Evolutionary conservation across 768 basidiomycete genomes (phyloP).

Genomic region (Rhizopogon salebrosus): DNA sequence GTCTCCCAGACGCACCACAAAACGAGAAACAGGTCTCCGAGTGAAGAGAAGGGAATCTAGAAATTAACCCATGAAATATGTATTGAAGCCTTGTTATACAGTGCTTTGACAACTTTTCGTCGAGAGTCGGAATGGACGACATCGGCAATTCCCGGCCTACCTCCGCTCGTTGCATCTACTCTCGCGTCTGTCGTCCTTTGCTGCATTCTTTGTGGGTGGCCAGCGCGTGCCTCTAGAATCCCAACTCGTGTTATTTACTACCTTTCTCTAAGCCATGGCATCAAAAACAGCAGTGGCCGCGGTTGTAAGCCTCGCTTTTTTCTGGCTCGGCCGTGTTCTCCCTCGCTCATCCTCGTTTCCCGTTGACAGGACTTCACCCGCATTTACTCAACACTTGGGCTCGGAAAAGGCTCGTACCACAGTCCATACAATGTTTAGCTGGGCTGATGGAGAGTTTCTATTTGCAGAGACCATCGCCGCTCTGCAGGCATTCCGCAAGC

Average conservation of each 20-base stretch:
- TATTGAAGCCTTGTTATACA: neutral
- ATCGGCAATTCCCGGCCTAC: conserved; percentile 25
- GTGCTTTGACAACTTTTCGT: neutral
- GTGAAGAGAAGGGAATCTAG: neutral
- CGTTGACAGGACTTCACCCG: conserved; percentile 70
- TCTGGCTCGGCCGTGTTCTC: neutral
- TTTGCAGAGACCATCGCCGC: conserved; percentile 79
- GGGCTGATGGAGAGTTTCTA: neutral
- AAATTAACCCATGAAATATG: neutral
- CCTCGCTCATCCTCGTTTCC: conserved; percentile 7
- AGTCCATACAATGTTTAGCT: neutral
- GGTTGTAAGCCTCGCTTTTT: conserved; percentile 41
- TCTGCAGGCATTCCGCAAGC: conserved; percentile 94
- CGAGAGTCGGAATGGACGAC: conserved; percentile 11
- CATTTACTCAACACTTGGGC: conserved; percentile 75
- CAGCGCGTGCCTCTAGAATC: neutral
- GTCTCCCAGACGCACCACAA: neutral
- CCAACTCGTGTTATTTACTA: conserved; percentile 1
- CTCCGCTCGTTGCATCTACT: conserved; percentile 8
- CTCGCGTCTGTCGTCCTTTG: conserved; percentile 9
- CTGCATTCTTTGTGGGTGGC: conserved; percentile 1
- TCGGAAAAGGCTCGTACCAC: conserved; percentile 70
- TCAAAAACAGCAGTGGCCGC: conserved; percentile 67
- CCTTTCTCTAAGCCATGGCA: conserved; percentile 44
- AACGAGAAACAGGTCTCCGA: neutral